Evolutionary conservation across 192 early-diverging fungal genomes (phyloP).

Genomic region (Dispira parvispora): DNA sequence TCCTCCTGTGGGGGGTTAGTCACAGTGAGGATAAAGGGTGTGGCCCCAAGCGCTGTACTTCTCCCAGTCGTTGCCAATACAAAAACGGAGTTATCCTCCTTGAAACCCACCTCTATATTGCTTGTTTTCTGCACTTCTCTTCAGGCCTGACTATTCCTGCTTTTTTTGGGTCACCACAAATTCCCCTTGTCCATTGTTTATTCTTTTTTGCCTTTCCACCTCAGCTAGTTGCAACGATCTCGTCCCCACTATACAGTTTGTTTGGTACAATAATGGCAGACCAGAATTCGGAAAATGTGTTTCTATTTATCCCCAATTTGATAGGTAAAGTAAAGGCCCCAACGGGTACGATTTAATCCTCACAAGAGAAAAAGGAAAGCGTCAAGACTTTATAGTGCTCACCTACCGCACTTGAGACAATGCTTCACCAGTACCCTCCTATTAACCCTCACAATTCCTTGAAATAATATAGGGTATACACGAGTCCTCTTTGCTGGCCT

Average conservation of each 20-base stretch:
- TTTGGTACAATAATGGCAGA: not conserved
- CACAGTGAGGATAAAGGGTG: no score
- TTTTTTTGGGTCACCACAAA: not conserved
- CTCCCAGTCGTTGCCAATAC: no score
- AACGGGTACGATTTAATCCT: not conserved
- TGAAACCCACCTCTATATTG: no score
- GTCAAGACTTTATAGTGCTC: no score
- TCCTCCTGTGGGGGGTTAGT: no score
- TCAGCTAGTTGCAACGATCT: not conserved
- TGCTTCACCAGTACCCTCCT: not conserved
- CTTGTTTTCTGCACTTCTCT: no score
- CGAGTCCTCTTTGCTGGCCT: conserved; percentile 60
- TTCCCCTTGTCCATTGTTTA: not conserved
- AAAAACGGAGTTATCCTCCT: no score
- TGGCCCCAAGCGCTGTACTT: no score
- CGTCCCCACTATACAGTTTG: not conserved
- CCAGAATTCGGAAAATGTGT: not conserved
- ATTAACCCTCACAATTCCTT: not conserved
- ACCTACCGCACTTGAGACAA: no score
- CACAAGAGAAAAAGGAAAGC: no score
- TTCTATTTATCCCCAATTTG: conserved; percentile 8
- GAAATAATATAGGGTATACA: conserved; percentile 45
- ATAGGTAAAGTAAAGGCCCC: not conserved
- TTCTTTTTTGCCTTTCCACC: not conserved
- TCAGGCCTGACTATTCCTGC: not conserved